Percentiles rank a stretch among this genome's conserved stretches.
Conservation (phyloP, 176 grass and related monocot genomes). For the Stipa capillata region DNA sequence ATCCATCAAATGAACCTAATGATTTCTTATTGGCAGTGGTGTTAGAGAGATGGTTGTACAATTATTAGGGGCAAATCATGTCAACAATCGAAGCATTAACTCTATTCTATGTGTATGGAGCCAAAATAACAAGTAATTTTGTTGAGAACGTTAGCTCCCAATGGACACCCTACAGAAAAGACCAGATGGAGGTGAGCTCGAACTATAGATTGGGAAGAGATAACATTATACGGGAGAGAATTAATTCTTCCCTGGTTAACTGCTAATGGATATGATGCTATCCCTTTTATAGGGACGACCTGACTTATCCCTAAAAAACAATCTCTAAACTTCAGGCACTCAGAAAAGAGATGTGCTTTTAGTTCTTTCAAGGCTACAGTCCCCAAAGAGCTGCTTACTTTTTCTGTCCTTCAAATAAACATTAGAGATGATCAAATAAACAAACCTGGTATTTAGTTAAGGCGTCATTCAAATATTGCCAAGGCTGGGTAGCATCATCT, state of each 20-base stretch:
- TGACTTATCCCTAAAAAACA: background rate
- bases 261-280: background rate
- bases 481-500: slow-evolving; percentile 44
- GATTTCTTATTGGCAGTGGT: background rate
- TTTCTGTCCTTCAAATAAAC: background rate
- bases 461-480: slow-evolving; percentile 66
- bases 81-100: background rate
- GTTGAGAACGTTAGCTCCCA: background rate
- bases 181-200: background rate
- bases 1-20: background rate
- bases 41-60: background rate
- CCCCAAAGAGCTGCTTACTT: background rate
- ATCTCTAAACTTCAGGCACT: background rate
- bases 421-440: background rate
- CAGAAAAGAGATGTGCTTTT: background rate
- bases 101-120: background rate
- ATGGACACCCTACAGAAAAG: background rate
- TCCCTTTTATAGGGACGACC: background rate
- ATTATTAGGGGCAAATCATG: background rate
- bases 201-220: background rate
- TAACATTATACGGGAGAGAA: background rate
- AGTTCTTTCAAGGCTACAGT: background rate
- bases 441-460: slow-evolving; percentile 82
- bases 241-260: background rate
- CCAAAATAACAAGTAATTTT: background rate